Percentiles rank a stretch among this genome's conserved stretches.
Evolutionary conservation across 2,329 filamentous ascomycete species (phyloP).

Genomic region (Botrytis galanthina): DNA sequence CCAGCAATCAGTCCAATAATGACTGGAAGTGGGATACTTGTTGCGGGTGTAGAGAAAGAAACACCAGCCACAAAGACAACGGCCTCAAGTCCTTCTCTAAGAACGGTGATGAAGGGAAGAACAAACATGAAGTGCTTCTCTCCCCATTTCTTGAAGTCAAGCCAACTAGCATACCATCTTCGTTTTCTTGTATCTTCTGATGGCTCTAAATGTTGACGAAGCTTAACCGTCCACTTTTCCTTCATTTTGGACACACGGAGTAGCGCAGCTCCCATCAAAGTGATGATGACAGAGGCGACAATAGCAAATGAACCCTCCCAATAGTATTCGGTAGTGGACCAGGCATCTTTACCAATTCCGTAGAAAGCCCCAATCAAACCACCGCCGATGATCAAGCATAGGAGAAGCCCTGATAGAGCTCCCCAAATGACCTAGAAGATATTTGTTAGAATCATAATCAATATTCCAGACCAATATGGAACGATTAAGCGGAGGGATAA

Average conservation of each 20-base stretch:
- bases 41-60: slow-evolving; percentile 70
- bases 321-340: slow-evolving; percentile 67
- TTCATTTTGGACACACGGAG: slow-evolving; percentile 80
- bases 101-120: slow-evolving; percentile 82
- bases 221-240: slow-evolving; percentile 83
- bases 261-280: slow-evolving; percentile 74
- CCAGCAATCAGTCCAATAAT: slow-evolving; percentile 70
- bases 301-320: slow-evolving; percentile 81
- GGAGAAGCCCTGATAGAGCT: slow-evolving; percentile 49
- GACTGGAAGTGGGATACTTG: slow-evolving; percentile 74
- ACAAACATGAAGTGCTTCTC: slow-evolving; percentile 86
- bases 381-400: slow-evolving; percentile 58
- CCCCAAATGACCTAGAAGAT: slow-evolving; percentile 56
- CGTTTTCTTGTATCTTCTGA: slow-evolving; percentile 40
- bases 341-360: slow-evolving; percentile 62
- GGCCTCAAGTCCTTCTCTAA: slow-evolving; percentile 82
- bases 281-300: slow-evolving; percentile 76
- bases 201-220: slow-evolving; percentile 61
- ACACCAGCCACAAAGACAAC: slow-evolving; percentile 86
- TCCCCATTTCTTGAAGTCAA: slow-evolving; percentile 58
- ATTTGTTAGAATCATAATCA: not conserved
- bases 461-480: not conserved
- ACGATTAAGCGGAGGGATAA: not conserved
- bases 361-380: slow-evolving; percentile 66
- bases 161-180: slow-evolving; percentile 38